Base-by-base conservation (phyloP, 257 asterid genomes). In the Solanum clarkiae region DNA sequence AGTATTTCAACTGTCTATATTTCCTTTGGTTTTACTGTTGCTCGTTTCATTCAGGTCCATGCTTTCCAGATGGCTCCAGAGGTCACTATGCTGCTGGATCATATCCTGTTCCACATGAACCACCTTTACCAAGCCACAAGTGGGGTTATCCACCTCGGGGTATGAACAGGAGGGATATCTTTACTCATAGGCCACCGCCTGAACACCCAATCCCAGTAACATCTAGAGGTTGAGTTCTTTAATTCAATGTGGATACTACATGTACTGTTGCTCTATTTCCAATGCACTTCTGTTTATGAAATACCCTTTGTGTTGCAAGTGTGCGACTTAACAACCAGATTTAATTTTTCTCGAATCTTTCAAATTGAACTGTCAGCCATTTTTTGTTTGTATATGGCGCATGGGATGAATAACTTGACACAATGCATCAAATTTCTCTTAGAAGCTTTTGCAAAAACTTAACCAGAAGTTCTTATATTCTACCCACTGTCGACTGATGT, bases 121-220 rank as follows among this genome's bases (percentile, higher is more conserved):
- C 93, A 60, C 79, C 91, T 24, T 82, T 74, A 62, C 91, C 93
- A 22, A 88, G 90, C 90, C 90, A 85, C 85, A 89, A 93, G 87
- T 95, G 94, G 97, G 88, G 84, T 89, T 89, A 54, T 75, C 96
- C 95, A 82, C 93, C 94, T 3, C 93, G 91, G 66, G 91, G 87
- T 65, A 86, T 87, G 92, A 90, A 92, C 89, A 90, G 91, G 83
- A 91, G 94, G 86, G 94, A 91, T 82, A 86, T 87, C 57, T 84
- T 91, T 88, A 90, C 90, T 77, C 93, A 95, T 88, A 87, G 95
- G 83, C 93, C 93, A 77, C 96, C 94, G 15, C 81, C 91, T 71
- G 96, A 92, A 85, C 94, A 92, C 87, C 95, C 95, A 59, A 88
- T 93, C 83, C 93, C 95, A 70, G 94, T 92, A 72, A 87, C 93